Conservation (phyloP, 306 rosid genomes). For the Cucurbita argyrosperma region DNA sequence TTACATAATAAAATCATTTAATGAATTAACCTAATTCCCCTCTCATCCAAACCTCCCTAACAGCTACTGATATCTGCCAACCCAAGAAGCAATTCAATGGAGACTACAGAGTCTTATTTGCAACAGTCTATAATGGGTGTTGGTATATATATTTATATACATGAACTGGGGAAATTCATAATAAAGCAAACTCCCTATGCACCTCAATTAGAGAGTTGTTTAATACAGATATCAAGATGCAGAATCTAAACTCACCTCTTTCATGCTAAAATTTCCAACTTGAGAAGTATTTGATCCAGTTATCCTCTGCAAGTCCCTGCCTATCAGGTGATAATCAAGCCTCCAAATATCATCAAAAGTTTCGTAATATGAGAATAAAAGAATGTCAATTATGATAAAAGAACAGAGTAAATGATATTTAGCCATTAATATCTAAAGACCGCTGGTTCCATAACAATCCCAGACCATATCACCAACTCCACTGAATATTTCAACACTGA, state of each 20-base stretch:
- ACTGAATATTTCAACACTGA: no score
- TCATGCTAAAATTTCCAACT: conserved; percentile 51
- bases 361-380: neutral
- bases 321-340: conserved; percentile 51
- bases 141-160: no score
- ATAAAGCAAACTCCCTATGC: no score
- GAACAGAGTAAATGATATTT: neutral
- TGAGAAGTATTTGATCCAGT: conserved; percentile 45
- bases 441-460: neutral
- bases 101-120: no score
- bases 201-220: neutral
- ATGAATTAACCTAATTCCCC: no score
- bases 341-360: conserved; percentile 21
- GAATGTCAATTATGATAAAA: no score
- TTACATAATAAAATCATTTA: no score
- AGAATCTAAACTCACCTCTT: conserved; percentile 31
- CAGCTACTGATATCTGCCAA: no score
- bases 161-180: no score
- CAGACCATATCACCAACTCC: neutral
- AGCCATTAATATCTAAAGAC: neutral
- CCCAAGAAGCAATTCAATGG: no score
- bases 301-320: conserved; percentile 92
- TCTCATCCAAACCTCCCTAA: no score
- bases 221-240: neutral
- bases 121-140: no score